Conservation (phyloP, 345 rosid species). For the Crucihimalaya himalaica region DNA sequence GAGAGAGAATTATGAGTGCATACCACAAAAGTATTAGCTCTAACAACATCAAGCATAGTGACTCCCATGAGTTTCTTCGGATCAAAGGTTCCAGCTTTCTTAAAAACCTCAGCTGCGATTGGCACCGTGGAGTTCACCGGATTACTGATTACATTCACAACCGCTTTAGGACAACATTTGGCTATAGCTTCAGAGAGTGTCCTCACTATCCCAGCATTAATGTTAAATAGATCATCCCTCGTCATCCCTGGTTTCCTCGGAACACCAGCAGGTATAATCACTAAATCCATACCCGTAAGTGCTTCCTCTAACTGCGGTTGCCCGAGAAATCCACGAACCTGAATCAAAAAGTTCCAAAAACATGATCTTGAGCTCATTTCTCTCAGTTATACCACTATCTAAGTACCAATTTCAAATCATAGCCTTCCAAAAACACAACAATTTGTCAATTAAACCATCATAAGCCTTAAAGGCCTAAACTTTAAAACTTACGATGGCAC, state of each 20-base stretch:
- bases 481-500: slow-evolving; percentile 66
- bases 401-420: neutral
- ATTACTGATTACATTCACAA: slow-evolving; percentile 88
- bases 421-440: neutral
- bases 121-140: slow-evolving; percentile 98
- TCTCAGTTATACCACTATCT: neutral
- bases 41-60: slow-evolving; percentile 93
- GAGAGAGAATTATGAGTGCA: neutral
- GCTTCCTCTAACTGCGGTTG: slow-evolving; percentile 81
- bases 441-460: neutral
- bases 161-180: slow-evolving; percentile 76
- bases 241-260: slow-evolving; percentile 99
- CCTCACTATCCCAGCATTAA: slow-evolving; percentile 92
- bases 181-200: slow-evolving; percentile 88
- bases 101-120: slow-evolving; percentile 90
- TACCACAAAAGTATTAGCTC: slow-evolving; percentile 99
- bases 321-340: slow-evolving; percentile 98
- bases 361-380: slow-evolving; percentile 3
- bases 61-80: slow-evolving; percentile 91
- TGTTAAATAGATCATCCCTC: slow-evolving; percentile 94
- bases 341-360: neutral
- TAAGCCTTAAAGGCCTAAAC: neutral
- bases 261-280: slow-evolving; percentile 93
- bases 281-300: slow-evolving; percentile 88
- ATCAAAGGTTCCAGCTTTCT: slow-evolving; percentile 84